A percentile compares a stretch with the other conserved stretches of the same genome.
Conservation (phyloP, 352 stramenopile species). For the Globisporangium cylindrosporum region DNA sequence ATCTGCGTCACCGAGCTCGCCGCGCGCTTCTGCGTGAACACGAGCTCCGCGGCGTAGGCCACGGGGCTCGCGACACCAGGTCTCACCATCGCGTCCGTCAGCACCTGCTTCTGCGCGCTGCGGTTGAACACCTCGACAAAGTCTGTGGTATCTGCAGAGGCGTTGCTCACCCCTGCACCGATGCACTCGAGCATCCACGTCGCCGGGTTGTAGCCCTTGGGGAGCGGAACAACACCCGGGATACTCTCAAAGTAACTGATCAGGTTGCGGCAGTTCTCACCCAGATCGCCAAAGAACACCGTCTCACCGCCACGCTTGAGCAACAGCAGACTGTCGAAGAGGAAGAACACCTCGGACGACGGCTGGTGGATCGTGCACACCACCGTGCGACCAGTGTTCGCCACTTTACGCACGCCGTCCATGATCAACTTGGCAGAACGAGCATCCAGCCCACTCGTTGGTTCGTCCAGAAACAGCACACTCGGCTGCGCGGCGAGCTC, state of each 20-base stretch:
- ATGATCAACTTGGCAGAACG: slow-evolving; percentile 75
- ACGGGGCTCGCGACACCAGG: neutral
- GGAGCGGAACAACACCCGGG: neutral
- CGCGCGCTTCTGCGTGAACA: slow-evolving; percentile 21
- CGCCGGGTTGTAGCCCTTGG: slow-evolving; percentile 29
- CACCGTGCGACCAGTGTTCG: slow-evolving; percentile 26
- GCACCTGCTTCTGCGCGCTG: slow-evolving; percentile 16
- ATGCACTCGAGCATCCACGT: slow-evolving; percentile 25
- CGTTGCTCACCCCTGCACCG: slow-evolving; percentile 30
- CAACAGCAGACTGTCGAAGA: slow-evolving; percentile 78
- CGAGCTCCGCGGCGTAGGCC: neutral
- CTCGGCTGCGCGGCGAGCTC: slow-evolving; percentile 70
- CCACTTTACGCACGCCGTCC: slow-evolving; percentile 75
- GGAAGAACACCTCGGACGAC: slow-evolving; percentile 36
- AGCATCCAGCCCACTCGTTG: slow-evolving; percentile 74
- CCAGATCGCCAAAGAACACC: slow-evolving; percentile 27
- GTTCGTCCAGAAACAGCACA: slow-evolving; percentile 70
- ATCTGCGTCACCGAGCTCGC: slow-evolving; percentile 13
- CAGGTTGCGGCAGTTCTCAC: neutral
- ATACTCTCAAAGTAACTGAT: neutral
- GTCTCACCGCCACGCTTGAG: slow-evolving; percentile 41
- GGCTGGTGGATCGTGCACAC: slow-evolving; percentile 6
- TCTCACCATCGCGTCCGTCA: neutral
- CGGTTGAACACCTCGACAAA: slow-evolving; percentile 37
- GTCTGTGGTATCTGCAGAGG: slow-evolving; percentile 12